Percentiles rank a stretch among this genome's conserved stretches.
phyloP scores from a whole-genome alignment of 441 rosid species.

The Flueggea neowawraea region DNA sequence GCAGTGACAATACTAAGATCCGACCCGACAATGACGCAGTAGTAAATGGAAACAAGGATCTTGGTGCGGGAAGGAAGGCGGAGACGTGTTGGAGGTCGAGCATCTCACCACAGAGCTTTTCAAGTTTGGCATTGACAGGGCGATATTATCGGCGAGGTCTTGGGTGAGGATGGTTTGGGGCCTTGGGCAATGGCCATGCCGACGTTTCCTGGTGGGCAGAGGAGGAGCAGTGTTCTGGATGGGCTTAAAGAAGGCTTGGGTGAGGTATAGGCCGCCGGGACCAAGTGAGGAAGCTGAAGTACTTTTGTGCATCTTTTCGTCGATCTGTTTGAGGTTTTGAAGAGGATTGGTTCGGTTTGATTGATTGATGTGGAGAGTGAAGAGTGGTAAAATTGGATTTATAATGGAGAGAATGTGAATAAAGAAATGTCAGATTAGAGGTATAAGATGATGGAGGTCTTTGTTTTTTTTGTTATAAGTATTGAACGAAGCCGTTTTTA shows the following conservation, averaged over 20 bases:
- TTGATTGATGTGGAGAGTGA: too few relatives aligned
- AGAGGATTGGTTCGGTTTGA: too few relatives aligned
- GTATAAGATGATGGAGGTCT: too few relatives aligned
- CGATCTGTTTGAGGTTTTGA: too few relatives aligned
- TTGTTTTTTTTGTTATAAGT: too few relatives aligned
- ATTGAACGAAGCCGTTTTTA: too few relatives aligned
- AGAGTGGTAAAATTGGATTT: too few relatives aligned
- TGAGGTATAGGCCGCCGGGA: slow-evolving; percentile 58
- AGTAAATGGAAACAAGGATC: slow-evolving; percentile 68
- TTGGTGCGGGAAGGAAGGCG: slow-evolving; percentile 90
- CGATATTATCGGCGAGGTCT: slow-evolving; percentile 67
- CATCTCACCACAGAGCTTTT: slow-evolving; percentile 90
- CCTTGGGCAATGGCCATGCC: slow-evolving; percentile 97
- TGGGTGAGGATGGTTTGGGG: too few relatives aligned
- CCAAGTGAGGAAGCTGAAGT: slow-evolving; percentile 53
- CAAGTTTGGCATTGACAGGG: slow-evolving; percentile 66
- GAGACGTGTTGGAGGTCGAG: slow-evolving; percentile 97
- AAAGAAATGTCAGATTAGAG: too few relatives aligned
- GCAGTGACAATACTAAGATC: slow-evolving; percentile 88
- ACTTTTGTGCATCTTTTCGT: slow-evolving; percentile 43
- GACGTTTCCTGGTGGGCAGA: slow-evolving; percentile 59
- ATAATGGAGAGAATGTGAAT: too few relatives aligned
- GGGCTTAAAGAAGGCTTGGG: slow-evolving; percentile 61
- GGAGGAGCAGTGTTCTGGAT: slow-evolving; percentile 42
- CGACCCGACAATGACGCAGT: slow-evolving; percentile 57